Evolutionary conservation across 768 basidiomycete species (phyloP).

Genomic region (Boletus rubropictus): DNA sequence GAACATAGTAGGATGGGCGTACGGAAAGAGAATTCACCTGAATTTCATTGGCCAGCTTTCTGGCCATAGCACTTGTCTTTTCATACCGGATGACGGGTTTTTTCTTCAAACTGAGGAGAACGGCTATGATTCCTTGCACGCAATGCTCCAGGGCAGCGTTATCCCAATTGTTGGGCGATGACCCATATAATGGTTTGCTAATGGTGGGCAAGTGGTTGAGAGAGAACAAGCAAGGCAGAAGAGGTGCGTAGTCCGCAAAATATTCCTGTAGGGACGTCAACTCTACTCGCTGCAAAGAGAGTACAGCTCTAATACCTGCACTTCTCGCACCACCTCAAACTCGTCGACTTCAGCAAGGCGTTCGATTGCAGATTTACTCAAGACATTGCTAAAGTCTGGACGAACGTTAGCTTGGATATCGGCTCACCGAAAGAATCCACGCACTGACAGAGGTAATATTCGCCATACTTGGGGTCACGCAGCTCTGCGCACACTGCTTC

Average conservation of each 20-base stretch:
- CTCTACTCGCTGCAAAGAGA: not conserved
- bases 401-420: slow-evolving; percentile 15
- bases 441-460: slow-evolving; percentile 98
- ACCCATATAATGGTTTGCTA: slow-evolving; percentile 63
- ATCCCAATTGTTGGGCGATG: slow-evolving; percentile 71
- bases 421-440: slow-evolving; percentile 45
- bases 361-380: slow-evolving; percentile 88
- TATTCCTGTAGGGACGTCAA: slow-evolving; percentile 62
- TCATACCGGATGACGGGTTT: slow-evolving; percentile 93
- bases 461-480: slow-evolving; percentile 88
- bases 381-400: slow-evolving; percentile 90
- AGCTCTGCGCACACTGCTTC: slow-evolving; percentile 81
- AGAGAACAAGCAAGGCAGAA: slow-evolving; percentile 83
- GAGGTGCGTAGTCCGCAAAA: slow-evolving; percentile 92
- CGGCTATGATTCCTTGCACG: slow-evolving; percentile 75
- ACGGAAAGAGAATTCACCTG: slow-evolving; percentile 44
- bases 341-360: slow-evolving; percentile 91
- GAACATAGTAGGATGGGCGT: not conserved
- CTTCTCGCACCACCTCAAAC: slow-evolving; percentile 93
- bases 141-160: slow-evolving; percentile 66
- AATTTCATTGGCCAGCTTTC: slow-evolving; percentile 80
- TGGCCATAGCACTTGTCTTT: slow-evolving; percentile 87
- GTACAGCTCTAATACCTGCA: slow-evolving; percentile 60
- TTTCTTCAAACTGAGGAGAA: slow-evolving; percentile 92
- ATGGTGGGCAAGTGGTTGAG: slow-evolving; percentile 68